phyloP scores from a whole-genome alignment of 345 rosid species.

The Rhizophora apiculata region DNA sequence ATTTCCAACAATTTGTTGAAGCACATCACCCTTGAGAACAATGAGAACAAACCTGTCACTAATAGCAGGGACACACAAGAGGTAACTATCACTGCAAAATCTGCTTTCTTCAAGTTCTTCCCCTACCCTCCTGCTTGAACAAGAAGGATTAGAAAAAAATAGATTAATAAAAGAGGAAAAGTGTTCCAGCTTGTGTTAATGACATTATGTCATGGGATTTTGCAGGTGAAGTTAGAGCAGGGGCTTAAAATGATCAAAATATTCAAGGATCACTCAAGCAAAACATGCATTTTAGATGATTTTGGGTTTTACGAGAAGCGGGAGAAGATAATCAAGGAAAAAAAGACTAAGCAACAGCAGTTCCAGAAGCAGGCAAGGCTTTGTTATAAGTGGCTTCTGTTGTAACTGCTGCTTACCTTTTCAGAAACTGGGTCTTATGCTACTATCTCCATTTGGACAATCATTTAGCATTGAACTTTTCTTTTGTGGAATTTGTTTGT shows the following conservation, averaged over 20 bases:
- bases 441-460: background rate
- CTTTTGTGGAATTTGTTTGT: background rate
- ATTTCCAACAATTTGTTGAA: constrained; percentile 10
- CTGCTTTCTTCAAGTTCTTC: no score
- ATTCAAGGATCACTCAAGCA: constrained; percentile 48
- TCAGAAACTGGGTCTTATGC: background rate
- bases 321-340: constrained; percentile 45
- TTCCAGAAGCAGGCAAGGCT: background rate
- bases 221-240: constrained; percentile 54
- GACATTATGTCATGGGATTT: background rate
- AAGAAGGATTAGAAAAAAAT: no score
- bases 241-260: constrained; percentile 47
- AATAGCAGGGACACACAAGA: constrained; percentile 17
- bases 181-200: background rate
- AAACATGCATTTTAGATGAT: constrained; percentile 57
- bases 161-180: no score
- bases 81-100: background rate
- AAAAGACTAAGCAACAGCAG: constrained; percentile 32
- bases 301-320: constrained; percentile 56
- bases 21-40: constrained; percentile 6
- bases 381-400: background rate
- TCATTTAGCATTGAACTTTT: background rate
- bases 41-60: background rate
- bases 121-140: no score
- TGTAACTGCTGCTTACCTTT: background rate